Evolutionary conservation across 371 early-diverging fungal species (phyloP).

Genomic region (Mucor piriformis): DNA sequence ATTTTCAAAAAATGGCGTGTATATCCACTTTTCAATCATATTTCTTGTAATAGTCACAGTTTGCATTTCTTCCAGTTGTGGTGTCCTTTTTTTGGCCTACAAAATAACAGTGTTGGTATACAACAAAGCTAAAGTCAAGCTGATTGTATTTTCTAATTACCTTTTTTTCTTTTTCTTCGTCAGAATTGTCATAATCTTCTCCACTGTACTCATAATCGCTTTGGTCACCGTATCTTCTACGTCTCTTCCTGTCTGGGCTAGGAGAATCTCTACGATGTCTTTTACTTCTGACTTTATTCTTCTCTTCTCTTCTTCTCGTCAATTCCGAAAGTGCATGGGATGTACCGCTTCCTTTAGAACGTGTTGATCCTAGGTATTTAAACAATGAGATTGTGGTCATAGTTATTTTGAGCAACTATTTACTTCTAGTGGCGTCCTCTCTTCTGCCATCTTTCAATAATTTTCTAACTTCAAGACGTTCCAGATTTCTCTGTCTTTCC

Average conservation of each 20-base stretch:
- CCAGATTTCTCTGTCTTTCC: constrained; percentile 58
- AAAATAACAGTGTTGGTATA: background rate
- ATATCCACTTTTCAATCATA: constrained; percentile 74
- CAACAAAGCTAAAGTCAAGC: background rate
- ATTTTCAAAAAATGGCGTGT: constrained; percentile 71
- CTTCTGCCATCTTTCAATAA: constrained; percentile 57
- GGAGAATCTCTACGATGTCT: constrained; percentile 36
- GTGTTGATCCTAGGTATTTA: constrained; percentile 52
- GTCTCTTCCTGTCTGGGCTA: constrained; percentile 42
- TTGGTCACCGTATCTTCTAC: constrained; percentile 36
- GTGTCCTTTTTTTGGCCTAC: constrained; percentile 49
- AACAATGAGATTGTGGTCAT: background rate
- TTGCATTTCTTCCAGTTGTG: constrained; percentile 66
- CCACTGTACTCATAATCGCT: constrained; percentile 44
- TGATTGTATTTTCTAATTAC: too few relatives aligned
- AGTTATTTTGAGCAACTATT: constrained; percentile 1
- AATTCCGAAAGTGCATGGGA: constrained; percentile 57
- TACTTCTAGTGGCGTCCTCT: constrained; percentile 62
- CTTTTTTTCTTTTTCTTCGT: constrained; percentile 31
- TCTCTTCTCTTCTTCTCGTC: constrained; percentile 58
- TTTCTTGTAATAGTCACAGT: constrained; percentile 61
- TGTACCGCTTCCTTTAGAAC: constrained; percentile 56
- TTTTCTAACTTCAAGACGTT: constrained; percentile 62
- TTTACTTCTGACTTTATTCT: constrained; percentile 36
- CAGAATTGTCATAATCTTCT: constrained; percentile 33